Conservation (phyloP, 2,329 filamentous ascomycete genomes). For the Curvularia eragrostidis region DNA sequence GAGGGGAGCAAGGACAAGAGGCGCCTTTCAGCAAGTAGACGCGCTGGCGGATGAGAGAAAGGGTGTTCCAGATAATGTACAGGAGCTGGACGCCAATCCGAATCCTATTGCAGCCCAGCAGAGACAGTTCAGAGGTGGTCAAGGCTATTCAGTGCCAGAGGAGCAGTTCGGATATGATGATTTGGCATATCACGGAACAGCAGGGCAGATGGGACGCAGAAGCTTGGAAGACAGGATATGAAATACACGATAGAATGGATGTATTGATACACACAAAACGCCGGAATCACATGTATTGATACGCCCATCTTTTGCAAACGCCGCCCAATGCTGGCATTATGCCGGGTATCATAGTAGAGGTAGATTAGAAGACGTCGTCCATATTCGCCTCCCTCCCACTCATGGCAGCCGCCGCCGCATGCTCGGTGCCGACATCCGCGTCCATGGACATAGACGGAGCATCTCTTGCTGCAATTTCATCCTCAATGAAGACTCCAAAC, state of each 20-base stretch:
- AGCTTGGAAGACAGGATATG: slow-evolving; percentile 26
- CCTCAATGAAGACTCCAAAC: slow-evolving; percentile 82
- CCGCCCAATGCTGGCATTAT: slow-evolving; percentile 37
- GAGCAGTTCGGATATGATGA: slow-evolving; percentile 54
- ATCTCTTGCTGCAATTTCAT: slow-evolving; percentile 64
- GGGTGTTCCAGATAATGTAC: slow-evolving; percentile 15
- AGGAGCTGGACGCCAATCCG: slow-evolving; percentile 30
- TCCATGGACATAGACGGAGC: slow-evolving; percentile 46
- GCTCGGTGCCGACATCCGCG: slow-evolving; percentile 41
- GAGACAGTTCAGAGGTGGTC: slow-evolving; percentile 21
- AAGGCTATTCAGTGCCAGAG: slow-evolving; percentile 52
- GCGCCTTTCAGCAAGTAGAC: slow-evolving; percentile 58
- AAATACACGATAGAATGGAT: not conserved
- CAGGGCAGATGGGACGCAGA: slow-evolving; percentile 21
- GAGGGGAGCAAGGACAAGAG: slow-evolving; percentile 50
- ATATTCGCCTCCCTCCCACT: slow-evolving; percentile 63
- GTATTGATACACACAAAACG: not conserved
- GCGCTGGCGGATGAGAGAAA: slow-evolving; percentile 42
- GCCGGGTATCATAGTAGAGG: slow-evolving; percentile 45
- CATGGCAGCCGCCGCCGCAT: slow-evolving; percentile 58
- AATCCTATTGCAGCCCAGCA: slow-evolving; percentile 27
- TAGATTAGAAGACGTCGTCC: slow-evolving; percentile 52
- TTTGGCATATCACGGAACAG: slow-evolving; percentile 51
- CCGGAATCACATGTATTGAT: not conserved
- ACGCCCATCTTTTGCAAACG: slow-evolving; percentile 22